A percentile compares a stretch with the other conserved stretches of the same genome.
These are phyloP conservation scores for Rhizopus stolonifer DNA, from an alignment of 371 early-diverging fungal species.

Conservation along the genomic window DNA sequence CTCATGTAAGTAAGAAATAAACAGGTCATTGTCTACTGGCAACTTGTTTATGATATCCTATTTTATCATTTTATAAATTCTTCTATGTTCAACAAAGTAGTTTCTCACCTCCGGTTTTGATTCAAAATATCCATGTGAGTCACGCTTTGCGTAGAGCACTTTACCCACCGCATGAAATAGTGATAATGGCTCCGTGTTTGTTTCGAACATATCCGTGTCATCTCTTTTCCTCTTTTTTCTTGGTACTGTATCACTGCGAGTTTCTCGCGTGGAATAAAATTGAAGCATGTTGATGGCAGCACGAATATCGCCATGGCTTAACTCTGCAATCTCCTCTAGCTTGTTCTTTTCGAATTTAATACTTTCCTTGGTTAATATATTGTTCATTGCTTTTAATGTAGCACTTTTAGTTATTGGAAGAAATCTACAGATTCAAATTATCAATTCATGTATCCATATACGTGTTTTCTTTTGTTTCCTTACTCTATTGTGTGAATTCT, in stretches of 20 bases:
- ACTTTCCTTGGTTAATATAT: constrained; percentile 15
- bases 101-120: constrained; percentile 28
- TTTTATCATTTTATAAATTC: neutral
- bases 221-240: constrained; percentile 1
- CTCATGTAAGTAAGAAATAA: constrained; percentile 28
- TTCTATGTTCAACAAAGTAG: neutral
- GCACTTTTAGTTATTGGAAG: constrained; percentile 21
- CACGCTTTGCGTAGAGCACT: constrained; percentile 39
- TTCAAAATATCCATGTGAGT: constrained; percentile 21
- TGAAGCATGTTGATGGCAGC: constrained; percentile 42
- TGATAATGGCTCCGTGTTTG: constrained; percentile 14
- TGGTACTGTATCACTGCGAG: too few relatives aligned
- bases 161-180: constrained; percentile 49
- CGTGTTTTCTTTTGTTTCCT: constrained; percentile 7
- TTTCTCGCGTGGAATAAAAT: constrained; percentile 17
- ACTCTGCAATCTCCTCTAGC: constrained; percentile 18
- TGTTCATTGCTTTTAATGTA: constrained; percentile 14
- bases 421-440: constrained; percentile 18
- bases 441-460: neutral
- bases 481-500: neutral
- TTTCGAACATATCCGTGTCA: neutral
- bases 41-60: constrained; percentile 26
- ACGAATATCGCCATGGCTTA: constrained; percentile 41
- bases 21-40: constrained; percentile 20
- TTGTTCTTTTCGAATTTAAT: neutral